Evolutionary conservation across 495 filamentous ascomycete genomes (phyloP).

Genomic region (Neurospora cerealis): DNA sequence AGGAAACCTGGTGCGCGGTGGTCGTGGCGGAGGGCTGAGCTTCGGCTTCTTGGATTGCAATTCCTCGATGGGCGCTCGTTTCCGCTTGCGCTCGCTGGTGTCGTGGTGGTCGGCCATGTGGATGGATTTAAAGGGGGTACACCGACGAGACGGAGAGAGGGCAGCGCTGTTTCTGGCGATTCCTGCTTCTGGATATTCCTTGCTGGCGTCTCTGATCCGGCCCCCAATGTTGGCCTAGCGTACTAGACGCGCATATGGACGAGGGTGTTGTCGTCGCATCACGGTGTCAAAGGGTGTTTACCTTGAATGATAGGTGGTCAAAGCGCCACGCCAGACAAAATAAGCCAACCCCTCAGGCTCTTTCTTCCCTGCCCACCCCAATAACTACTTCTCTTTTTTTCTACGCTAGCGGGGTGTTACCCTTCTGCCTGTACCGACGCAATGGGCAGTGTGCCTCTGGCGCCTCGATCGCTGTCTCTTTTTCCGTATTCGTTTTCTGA

Average conservation of each 20-base stretch:
- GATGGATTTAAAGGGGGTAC: neutral
- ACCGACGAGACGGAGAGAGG: no score
- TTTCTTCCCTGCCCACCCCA: no score
- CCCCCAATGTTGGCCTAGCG: neutral
- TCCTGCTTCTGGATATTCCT: neutral
- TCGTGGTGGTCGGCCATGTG: neutral
- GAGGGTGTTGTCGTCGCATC: neutral
- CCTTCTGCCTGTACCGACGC: no score
- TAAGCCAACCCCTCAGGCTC: no score
- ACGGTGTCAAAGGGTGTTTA: no score
- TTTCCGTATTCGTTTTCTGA: no score
- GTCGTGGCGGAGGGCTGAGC: neutral
- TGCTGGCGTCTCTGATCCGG: neutral
- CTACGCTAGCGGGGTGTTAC: no score
- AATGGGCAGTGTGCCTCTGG: no score
- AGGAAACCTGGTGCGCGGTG: neutral
- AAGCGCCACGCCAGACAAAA: neutral
- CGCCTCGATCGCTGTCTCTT: no score
- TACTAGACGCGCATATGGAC: neutral
- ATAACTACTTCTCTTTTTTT: no score
- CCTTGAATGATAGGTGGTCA: neutral
- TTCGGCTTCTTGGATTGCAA: neutral
- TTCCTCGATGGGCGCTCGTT: neutral
- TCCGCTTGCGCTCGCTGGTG: neutral
- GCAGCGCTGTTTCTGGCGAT: neutral